phyloP scores from a whole-genome alignment of 306 rosid genomes.

The Albizia julibrissin region DNA sequence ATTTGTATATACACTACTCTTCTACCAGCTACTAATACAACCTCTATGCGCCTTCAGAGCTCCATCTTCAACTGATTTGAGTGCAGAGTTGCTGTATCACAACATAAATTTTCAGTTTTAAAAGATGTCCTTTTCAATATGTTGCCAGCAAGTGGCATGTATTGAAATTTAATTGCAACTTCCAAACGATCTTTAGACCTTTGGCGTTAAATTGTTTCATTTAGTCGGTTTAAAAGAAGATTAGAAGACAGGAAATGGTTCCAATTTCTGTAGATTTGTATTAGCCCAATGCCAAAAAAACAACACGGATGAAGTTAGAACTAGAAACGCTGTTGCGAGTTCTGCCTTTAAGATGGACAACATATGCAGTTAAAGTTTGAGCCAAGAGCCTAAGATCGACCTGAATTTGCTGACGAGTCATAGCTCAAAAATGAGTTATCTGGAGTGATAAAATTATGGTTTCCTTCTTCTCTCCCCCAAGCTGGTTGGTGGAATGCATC shows the following conservation, averaged over 20 bases:
- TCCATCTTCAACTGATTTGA: conserved; percentile 92
- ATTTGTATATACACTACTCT: conserved; percentile 73
- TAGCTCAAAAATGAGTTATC: conserved; percentile 77
- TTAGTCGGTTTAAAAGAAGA: not conserved
- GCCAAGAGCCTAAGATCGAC: conserved; percentile 34
- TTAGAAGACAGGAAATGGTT: not conserved
- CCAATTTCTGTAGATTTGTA: not conserved
- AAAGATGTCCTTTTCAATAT: conserved; percentile 10
- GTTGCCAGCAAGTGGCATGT: not conserved
- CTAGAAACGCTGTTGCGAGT: not conserved
- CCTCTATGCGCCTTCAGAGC: conserved; percentile 54
- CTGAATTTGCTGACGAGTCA: conserved; percentile 85
- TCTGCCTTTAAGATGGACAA: not conserved
- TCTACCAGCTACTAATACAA: conserved; percentile 51
- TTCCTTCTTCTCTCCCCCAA: conserved; percentile 78
- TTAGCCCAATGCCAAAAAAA: conserved; percentile 18
- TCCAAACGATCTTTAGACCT: conserved; percentile 3
- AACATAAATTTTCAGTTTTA: conserved; percentile 26
- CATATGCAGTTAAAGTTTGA: not conserved
- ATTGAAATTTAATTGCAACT: not conserved
- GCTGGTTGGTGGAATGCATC: conserved; percentile 61
- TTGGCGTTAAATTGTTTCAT: conserved; percentile 2
- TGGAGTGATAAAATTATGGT: conserved; percentile 62
- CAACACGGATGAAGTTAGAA: not conserved
- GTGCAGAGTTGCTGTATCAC: conserved; percentile 72